Percentiles rank a stretch among this genome's conserved stretches.
Evolutionary conservation across 2,329 filamentous ascomycete genomes (phyloP).

Genomic region (Pseudocercospora fijiensis): DNA sequence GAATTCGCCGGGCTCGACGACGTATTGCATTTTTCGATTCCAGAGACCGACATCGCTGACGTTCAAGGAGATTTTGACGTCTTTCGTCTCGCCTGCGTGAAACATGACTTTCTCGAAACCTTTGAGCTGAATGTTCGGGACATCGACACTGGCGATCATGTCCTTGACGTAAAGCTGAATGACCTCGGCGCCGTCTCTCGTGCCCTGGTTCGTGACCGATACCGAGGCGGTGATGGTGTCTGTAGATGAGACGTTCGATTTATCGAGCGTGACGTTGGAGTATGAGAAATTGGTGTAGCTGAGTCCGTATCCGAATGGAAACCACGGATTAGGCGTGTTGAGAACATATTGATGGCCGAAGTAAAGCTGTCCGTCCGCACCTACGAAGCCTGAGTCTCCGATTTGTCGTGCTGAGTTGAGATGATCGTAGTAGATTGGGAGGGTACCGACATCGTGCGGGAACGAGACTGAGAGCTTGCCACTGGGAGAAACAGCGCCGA

Average conservation of each 20-base stretch:
- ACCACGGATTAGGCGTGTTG: conserved; percentile 41
- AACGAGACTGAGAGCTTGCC: conserved; percentile 34
- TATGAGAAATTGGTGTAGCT: conserved; percentile 48
- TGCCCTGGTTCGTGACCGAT: conserved; percentile 63
- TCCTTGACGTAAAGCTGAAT: conserved; percentile 53
- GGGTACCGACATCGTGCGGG: conserved; percentile 31
- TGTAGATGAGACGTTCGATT: conserved; percentile 11
- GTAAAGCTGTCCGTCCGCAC: conserved; percentile 45
- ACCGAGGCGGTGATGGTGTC: conserved; percentile 62
- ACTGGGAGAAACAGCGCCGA: conserved; percentile 33
- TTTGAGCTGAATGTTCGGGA: conserved; percentile 53
- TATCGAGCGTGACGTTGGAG: conserved; percentile 26
- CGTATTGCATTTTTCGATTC: conserved; percentile 64
- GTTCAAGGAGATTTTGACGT: conserved; percentile 42
- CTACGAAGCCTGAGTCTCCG: conserved; percentile 52
- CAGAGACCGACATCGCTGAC: conserved; percentile 56
- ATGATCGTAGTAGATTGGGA: conserved; percentile 53
- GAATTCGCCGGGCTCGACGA: conserved; percentile 71
- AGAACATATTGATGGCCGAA: conserved; percentile 45
- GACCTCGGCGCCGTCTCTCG: conserved; percentile 52
- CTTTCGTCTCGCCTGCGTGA: conserved; percentile 23
- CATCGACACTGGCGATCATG: conserved; percentile 42
- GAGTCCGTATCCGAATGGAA: conserved; percentile 47
- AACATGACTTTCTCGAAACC: conserved; percentile 43
- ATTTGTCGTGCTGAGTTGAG: conserved; percentile 63